Evolutionary conservation across 192 early-diverging fungal genomes (phyloP), one percentile per base, ranked within the genome.

Genomic region (Coemansia sp.): DNA sequence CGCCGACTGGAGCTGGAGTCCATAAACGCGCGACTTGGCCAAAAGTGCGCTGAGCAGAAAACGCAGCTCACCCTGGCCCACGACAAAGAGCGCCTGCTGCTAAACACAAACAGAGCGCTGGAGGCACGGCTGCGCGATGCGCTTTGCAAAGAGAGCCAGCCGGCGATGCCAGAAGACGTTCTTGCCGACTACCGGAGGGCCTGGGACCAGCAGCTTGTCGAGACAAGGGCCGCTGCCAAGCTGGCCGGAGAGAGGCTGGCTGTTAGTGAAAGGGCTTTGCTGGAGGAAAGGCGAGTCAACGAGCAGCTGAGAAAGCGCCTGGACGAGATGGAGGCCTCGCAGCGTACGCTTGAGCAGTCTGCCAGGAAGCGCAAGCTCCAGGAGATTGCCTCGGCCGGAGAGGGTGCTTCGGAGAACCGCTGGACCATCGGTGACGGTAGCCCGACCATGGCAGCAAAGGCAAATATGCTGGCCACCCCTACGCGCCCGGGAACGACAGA

Each of bases 151-250:
- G 61, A 46, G n/a, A 45, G 45, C n/a, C 46, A 46, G 25, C 57
- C 49, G 1, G 30, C 11, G 24, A 53, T 24, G 27, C 24, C 69
- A 16, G 51, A 36, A 1, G 60, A 67, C 23, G 32, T 56, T 8
- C 35, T 60, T 24, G 32, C 56, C 13, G 50, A 58, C 30, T 56
- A 67, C 18, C 36, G 48, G 47, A 53, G 59, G 18, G 20, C 32
- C 24, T 46, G 48, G 56, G 71, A 72, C n/a, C 48, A 39, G 22
- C 70, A 66, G 55, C 57, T 73, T n/a, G 35, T 63, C 6, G 64
- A 67, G 49, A 46, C 55, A 16, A 39, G 64, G 11, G 52, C 27
- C 27, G 56, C 59, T 18, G 27, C 64, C 1, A 50, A 18, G 5
- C 6, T 4, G 1, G 39, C 60, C 1, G 49, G 50, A 4, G 56